Conservation (phyloP, 441 rosid genomes). For the Erysimum pusillum region DNA sequence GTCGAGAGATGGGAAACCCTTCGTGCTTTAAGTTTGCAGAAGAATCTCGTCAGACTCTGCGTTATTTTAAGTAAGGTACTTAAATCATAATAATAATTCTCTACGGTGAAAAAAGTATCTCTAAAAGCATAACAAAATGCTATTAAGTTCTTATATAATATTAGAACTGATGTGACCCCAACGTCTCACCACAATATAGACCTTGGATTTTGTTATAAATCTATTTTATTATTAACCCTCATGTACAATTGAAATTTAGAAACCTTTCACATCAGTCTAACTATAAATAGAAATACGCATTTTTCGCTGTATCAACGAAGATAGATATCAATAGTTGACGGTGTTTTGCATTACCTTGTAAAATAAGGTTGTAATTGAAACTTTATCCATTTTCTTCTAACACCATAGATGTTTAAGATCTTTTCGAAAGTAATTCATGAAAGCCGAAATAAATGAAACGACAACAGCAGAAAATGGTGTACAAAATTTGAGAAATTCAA, state of each 20-base stretch:
- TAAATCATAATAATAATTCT: slow-evolving; percentile 6
- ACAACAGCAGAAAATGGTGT: slow-evolving; percentile 2
- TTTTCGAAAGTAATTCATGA: slow-evolving; percentile 20
- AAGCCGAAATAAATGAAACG: background rate
- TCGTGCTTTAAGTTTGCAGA: slow-evolving; percentile 37
- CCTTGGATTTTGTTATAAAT: background rate
- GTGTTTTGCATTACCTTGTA: no score
- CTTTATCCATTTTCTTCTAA: background rate
- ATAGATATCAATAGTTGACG: background rate
- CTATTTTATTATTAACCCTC: background rate
- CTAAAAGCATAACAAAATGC: slow-evolving; percentile 6
- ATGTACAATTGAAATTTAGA: slow-evolving; percentile 2
- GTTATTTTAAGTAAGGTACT: slow-evolving; percentile 1
- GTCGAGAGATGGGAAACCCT: slow-evolving; percentile 22
- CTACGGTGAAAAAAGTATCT: background rate
- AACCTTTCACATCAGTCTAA: slow-evolving; percentile 23
- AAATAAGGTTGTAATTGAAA: background rate
- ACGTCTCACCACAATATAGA: slow-evolving; percentile 12
- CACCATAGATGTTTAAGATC: background rate
- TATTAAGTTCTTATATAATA: slow-evolving; percentile 2
- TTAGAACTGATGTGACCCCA: slow-evolving; percentile 20
- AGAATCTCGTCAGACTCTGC: slow-evolving; percentile 31
- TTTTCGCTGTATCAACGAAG: background rate
- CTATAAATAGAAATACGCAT: slow-evolving; percentile 13
- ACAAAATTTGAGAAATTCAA: slow-evolving; percentile 2